These are phyloP conservation scores for Arthroderma sp. DNA, from an alignment of 2,329 filamentous ascomycete species.

Conservation along the genomic window DNA sequence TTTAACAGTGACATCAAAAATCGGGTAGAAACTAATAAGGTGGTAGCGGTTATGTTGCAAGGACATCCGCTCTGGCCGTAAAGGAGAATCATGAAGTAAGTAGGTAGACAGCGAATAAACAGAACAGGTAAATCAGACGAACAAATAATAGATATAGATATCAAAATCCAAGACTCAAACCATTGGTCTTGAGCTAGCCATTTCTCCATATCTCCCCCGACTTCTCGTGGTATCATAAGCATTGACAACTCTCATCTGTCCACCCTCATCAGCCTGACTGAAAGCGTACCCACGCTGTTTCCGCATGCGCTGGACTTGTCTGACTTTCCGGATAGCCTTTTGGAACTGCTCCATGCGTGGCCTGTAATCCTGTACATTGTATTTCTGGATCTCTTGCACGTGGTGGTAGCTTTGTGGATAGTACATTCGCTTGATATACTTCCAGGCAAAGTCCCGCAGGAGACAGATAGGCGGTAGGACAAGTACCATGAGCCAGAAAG, in stretches of 20 bases:
- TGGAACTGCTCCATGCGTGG: conserved; percentile 99
- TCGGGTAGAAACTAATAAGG: no score
- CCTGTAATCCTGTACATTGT: conserved; percentile 97
- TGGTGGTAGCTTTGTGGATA: conserved; percentile 91
- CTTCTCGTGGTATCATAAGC: conserved; percentile 94
- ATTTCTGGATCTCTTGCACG: conserved; percentile 99
- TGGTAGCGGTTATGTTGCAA: no score
- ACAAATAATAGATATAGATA: conserved; percentile 1
- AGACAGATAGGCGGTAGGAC: conserved; percentile 71
- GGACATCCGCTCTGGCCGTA: no score
- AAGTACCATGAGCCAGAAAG: conserved; percentile 86
- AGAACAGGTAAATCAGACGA: neutral
- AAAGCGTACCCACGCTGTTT: conserved; percentile 98
- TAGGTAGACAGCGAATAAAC: neutral
- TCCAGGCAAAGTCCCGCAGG: conserved; percentile 83
- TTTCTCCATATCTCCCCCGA: conserved; percentile 87
- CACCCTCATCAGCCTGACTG: conserved; percentile 86
- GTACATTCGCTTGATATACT: conserved; percentile 97
- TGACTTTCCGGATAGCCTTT: conserved; percentile 95
- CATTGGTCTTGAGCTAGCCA: conserved; percentile 50
- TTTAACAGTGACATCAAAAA: no score
- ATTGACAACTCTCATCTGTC: conserved; percentile 82
- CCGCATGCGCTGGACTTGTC: conserved; percentile 96
- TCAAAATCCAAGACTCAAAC: conserved; percentile 8
- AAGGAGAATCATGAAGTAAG: neutral